These are phyloP conservation scores for Capronia epimyces DNA, from an alignment of 2,329 filamentous ascomycete species.

Conservation along the genomic window DNA sequence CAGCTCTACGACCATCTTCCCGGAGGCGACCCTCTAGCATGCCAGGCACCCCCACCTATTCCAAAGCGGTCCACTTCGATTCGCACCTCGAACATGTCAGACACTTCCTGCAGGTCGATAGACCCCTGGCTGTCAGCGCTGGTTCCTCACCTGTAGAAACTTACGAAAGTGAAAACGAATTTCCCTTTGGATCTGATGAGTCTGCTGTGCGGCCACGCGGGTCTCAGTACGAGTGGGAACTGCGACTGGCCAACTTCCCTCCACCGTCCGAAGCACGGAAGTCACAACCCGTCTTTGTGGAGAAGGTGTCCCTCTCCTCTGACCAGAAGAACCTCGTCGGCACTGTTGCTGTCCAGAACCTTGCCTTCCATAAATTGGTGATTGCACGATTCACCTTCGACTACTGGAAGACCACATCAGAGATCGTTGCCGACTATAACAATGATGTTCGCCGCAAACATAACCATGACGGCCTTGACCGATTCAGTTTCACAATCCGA, in stretches of 20 bases:
- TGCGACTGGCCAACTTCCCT: conserved; percentile 79
- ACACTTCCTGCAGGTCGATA: conserved; percentile 90
- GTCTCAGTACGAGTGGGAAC: conserved; percentile 75
- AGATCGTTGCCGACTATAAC: conserved; percentile 82
- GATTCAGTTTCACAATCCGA: conserved; percentile 92
- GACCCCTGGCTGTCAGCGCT: conserved; percentile 91
- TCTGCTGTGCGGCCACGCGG: conserved; percentile 38
- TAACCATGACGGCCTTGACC: conserved; percentile 61
- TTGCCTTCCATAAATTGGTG: conserved; percentile 83
- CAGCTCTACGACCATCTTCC: conserved; percentile 74
- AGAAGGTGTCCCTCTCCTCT: conserved; percentile 76
- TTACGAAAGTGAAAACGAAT: conserved; percentile 82
- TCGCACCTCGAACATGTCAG: conserved; percentile 92
- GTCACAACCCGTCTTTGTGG: conserved; percentile 63
- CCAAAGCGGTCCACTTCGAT: conserved; percentile 97
- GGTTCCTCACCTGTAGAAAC: conserved; percentile 84
- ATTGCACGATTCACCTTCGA: conserved; percentile 93
- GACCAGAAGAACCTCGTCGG: conserved; percentile 86
- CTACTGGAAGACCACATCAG: conserved; percentile 97
- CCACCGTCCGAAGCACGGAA: conserved; percentile 57
- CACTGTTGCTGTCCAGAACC: conserved; percentile 75
- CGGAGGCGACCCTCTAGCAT: conserved; percentile 84
- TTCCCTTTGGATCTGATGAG: conserved; percentile 66
- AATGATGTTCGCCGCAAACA: conserved; percentile 68
- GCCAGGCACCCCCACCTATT: conserved; percentile 92